These are phyloP conservation scores for Coprinopsis cinerea DNA, from an alignment of 768 basidiomycete genomes.

Conservation along the genomic window DNA sequence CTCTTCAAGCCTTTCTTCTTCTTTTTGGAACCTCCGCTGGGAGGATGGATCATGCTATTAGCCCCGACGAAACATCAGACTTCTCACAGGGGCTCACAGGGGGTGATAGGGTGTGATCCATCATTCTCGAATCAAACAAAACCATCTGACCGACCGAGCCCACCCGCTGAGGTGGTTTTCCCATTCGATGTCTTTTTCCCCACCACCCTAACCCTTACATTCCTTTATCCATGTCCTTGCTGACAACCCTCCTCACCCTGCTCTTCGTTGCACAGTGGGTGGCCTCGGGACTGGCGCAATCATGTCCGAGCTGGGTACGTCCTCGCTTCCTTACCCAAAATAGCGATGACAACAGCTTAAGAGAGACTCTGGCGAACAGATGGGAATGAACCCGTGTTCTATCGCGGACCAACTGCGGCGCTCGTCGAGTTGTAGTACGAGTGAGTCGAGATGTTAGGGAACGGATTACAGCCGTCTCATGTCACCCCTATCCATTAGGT, in stretches of 20 bases:
- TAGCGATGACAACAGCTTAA: no score
- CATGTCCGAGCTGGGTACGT: background rate
- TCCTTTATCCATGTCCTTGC: background rate
- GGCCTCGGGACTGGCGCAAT: background rate
- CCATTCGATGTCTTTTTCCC: background rate
- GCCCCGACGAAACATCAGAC: background rate
- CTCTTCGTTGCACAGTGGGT: background rate
- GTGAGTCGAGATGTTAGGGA: no score
- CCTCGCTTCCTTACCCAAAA: background rate
- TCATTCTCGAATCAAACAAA: slow-evolving; percentile 3
- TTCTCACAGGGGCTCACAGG: no score
- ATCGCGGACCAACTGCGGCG: background rate
- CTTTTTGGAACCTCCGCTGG: no score
- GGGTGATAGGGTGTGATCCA: background rate
- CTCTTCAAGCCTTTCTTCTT: no score
- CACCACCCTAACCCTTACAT: background rate
- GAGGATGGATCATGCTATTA: no score
- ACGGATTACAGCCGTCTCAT: no score
- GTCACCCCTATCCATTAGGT: no score
- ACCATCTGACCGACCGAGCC: background rate
- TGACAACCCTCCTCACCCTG: background rate
- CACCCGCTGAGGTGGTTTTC: no score
- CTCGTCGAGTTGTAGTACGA: background rate
- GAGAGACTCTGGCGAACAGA: no score
- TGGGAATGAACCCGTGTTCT: background rate